A percentile compares a stretch with the other conserved stretches of the same genome.
Evolutionary conservation across 1,284 basidiomycete species (phyloP).

Genomic region (Pseudozyma sp.): DNA sequence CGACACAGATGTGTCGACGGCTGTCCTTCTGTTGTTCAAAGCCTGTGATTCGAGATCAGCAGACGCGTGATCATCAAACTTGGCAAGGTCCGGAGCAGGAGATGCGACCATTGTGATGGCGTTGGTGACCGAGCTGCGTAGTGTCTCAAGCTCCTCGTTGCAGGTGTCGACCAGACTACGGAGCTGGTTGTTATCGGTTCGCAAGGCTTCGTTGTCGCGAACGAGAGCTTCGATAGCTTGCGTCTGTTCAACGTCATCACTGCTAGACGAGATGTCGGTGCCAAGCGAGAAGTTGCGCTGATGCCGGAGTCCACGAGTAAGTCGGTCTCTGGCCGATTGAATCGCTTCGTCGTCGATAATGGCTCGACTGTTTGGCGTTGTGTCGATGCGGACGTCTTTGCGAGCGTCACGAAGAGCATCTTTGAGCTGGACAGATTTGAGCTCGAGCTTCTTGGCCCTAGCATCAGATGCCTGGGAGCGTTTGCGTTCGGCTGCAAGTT

Average conservation of each 20-base stretch:
- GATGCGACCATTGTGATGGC: conserved; percentile 33
- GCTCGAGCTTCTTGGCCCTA: conserved; percentile 73
- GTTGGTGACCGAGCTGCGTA: conserved; percentile 41
- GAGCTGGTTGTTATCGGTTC: conserved; percentile 45
- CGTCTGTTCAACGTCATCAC: conserved; percentile 18
- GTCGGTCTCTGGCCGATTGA: conserved; percentile 35
- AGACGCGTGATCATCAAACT: conserved; percentile 10
- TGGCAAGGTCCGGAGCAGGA: conserved; percentile 23
- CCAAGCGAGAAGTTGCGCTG: conserved; percentile 22
- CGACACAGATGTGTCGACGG: too few relatives aligned
- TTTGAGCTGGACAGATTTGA: conserved; percentile 28
- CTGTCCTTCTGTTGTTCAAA: too few relatives aligned
- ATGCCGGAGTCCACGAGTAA: conserved; percentile 34
- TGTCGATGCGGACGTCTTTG: conserved; percentile 21
- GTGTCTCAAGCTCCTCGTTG: conserved; percentile 54
- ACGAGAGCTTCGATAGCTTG: conserved; percentile 36
- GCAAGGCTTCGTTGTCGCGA: conserved; percentile 53
- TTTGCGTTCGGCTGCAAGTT: conserved; percentile 80
- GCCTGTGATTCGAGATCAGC: conserved; percentile 5
- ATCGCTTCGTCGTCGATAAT: conserved; percentile 39
- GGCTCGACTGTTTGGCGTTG: conserved; percentile 10
- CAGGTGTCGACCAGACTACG: conserved; percentile 48
- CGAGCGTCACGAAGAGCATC: conserved; percentile 43
- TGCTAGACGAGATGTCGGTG: conserved; percentile 2
- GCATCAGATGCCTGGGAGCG: conserved; percentile 79